Evolutionary conservation across 495 filamentous ascomycete species (phyloP).

Genomic region (Xylaria nigripes): DNA sequence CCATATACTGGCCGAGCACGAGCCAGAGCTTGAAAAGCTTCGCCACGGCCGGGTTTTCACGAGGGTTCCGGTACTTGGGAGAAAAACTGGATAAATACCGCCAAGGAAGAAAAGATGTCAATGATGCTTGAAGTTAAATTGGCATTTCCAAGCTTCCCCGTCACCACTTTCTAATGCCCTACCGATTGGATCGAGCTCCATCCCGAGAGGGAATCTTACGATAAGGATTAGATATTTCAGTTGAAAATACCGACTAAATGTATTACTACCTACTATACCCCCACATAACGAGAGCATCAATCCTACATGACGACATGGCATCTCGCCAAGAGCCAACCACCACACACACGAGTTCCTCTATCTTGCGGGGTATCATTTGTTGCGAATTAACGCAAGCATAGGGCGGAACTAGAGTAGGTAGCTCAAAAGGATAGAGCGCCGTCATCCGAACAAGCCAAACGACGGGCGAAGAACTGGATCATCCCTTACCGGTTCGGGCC

Average conservation of each 20-base stretch:
- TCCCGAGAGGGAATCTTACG: neutral
- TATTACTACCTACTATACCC: neutral
- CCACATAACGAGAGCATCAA: neutral
- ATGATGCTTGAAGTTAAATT: conserved; percentile 5
- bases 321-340: too few relatives aligned
- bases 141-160: neutral
- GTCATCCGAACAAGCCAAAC: too few relatives aligned
- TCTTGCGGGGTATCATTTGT: too few relatives aligned
- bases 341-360: too few relatives aligned
- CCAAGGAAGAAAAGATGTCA: conserved; percentile 30
- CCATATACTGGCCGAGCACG: conserved; percentile 83
- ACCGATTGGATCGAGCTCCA: neutral
- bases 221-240: neutral
- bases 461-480: too few relatives aligned
- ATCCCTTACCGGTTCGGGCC: too few relatives aligned
- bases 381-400: too few relatives aligned
- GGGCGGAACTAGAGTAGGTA: too few relatives aligned
- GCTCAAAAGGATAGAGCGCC: neutral
- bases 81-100: conserved; percentile 77
- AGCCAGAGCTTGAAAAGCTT: conserved; percentile 74
- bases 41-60: conserved; percentile 62
- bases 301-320: neutral
- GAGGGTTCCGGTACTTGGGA: conserved; percentile 63
- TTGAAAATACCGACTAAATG: neutral
- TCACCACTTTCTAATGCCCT: neutral